Percentiles rank a stretch among this genome's conserved stretches.
These are phyloP conservation scores for Candida buenavistaensis DNA, from an alignment of 1,139 yeast genomes.

Conservation along the genomic window DNA sequence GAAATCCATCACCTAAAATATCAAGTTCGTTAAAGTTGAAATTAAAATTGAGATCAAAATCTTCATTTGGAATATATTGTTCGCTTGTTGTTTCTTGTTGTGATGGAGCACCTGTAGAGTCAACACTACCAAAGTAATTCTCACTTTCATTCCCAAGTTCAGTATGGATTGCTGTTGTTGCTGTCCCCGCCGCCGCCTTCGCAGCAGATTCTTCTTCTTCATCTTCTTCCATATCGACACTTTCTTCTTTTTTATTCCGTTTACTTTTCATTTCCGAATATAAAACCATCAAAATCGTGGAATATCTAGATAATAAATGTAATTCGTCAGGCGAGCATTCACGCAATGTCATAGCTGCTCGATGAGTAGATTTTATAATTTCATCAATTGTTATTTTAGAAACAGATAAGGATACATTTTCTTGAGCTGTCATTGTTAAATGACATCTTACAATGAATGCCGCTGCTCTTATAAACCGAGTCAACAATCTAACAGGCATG, in stretches of 20 bases:
- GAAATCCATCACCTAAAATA: constrained; percentile 5
- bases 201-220: constrained; percentile 8
- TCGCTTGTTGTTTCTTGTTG: background rate
- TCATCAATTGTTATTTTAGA: constrained; percentile 71
- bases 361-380: constrained; percentile 64
- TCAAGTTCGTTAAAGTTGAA: constrained; percentile 1
- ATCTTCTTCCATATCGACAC: constrained; percentile 15
- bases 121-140: background rate
- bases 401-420: constrained; percentile 42
- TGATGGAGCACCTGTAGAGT: too few relatives aligned
- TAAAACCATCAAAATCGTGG: constrained; percentile 75
- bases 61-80: constrained; percentile 1
- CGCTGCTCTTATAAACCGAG: constrained; percentile 84
- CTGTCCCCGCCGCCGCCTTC: constrained; percentile 1
- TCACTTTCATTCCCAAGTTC: background rate
- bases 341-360: constrained; percentile 71
- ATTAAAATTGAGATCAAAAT: constrained; percentile 4
- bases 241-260: constrained; percentile 10
- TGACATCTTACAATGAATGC: constrained; percentile 88
- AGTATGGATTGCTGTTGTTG: constrained; percentile 3
- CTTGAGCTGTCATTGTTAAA: constrained; percentile 59
- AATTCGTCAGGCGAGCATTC: constrained; percentile 90
- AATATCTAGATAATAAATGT: constrained; percentile 79
- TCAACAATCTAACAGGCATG: constrained; percentile 92
- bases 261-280: constrained; percentile 70